These are phyloP conservation scores for Magnusiomyces sp. DNA, from an alignment of 1,139 yeast genomes.

Conservation along the genomic window DNA sequence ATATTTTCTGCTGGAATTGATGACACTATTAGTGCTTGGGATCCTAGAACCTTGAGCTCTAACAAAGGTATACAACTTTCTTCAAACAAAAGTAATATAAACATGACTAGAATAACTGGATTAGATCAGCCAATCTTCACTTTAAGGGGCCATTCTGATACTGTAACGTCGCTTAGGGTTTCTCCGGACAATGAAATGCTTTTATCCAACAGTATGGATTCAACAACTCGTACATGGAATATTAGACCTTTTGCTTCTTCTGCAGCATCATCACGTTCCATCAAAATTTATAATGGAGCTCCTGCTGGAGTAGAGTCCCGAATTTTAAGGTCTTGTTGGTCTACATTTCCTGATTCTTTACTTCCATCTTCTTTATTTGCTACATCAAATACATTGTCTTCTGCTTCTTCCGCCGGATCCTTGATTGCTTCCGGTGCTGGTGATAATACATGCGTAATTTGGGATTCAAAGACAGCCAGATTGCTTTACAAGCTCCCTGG, in stretches of 20 bases:
- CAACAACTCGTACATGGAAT: slow-evolving; percentile 49
- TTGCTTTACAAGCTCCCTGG: slow-evolving; percentile 46
- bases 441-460: slow-evolving; percentile 48
- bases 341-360: background rate
- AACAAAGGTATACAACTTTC: slow-evolving; percentile 24
- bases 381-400: slow-evolving; percentile 1
- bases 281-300: slow-evolving; percentile 51
- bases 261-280: slow-evolving; percentile 31
- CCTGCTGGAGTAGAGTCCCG: slow-evolving; percentile 47
- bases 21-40: slow-evolving; percentile 51
- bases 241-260: slow-evolving; percentile 36
- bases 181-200: slow-evolving; percentile 43
- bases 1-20: slow-evolving; percentile 62
- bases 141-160: slow-evolving; percentile 37
- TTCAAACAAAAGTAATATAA: background rate
- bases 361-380: slow-evolving; percentile 1
- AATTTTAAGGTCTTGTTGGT: slow-evolving; percentile 37
- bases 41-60: slow-evolving; percentile 27
- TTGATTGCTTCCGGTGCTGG: slow-evolving; percentile 48
- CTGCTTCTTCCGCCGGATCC: slow-evolving; percentile 19
- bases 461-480: slow-evolving; percentile 51
- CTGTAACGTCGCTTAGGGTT: slow-evolving; percentile 47
- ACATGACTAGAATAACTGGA: background rate
- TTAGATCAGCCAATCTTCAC: slow-evolving; percentile 34
- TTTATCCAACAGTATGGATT: slow-evolving; percentile 51